Evolutionary conservation across 768 basidiomycete species (phyloP).

Genomic region (Pulveroboletus frians): DNA sequence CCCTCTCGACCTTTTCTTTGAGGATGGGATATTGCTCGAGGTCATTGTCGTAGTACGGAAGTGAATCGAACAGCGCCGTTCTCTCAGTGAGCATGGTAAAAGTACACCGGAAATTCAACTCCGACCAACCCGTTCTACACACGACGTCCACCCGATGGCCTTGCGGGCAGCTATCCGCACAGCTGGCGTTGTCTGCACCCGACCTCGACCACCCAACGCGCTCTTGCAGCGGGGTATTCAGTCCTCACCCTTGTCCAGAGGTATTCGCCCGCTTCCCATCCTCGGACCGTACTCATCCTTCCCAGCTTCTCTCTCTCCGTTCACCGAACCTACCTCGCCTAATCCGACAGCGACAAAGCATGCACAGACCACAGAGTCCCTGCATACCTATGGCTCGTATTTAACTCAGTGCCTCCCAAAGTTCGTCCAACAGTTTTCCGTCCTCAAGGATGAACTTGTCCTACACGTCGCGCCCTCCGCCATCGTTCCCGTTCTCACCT

Average conservation of each 20-base stretch:
- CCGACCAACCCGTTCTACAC: slow-evolving; percentile 14
- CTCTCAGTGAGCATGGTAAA: slow-evolving; percentile 22
- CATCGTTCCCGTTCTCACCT: slow-evolving; percentile 80
- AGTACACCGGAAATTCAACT: slow-evolving; percentile 21
- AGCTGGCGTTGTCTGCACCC: slow-evolving; percentile 36
- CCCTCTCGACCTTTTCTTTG: slow-evolving; percentile 70
- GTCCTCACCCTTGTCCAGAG: slow-evolving; percentile 44
- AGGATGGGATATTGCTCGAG: slow-evolving; percentile 69
- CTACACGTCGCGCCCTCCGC: slow-evolving; percentile 82
- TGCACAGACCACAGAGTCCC: slow-evolving; percentile 64
- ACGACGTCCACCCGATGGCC: slow-evolving; percentile 33
- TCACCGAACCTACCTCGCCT: slow-evolving; percentile 82
- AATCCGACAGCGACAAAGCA: slow-evolving; percentile 76
- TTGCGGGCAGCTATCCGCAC: slow-evolving; percentile 42
- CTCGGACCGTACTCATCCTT: slow-evolving; percentile 7
- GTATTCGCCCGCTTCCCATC: slow-evolving; percentile 26
- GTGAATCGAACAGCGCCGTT: slow-evolving; percentile 61
- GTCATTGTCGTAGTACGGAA: slow-evolving; percentile 95
- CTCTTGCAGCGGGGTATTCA: slow-evolving; percentile 41
- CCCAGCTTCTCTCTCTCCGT: slow-evolving; percentile 69
- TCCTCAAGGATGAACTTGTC: slow-evolving; percentile 92
- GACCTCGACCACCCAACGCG: slow-evolving; percentile 25
- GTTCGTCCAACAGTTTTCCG: slow-evolving; percentile 96
- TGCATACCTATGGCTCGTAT: slow-evolving; percentile 93
- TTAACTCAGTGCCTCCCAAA: slow-evolving; percentile 91